These are phyloP conservation scores for Sclerotinia glacialis DNA, from an alignment of 2,329 filamentous ascomycete genomes.

Conservation along the genomic window DNA sequence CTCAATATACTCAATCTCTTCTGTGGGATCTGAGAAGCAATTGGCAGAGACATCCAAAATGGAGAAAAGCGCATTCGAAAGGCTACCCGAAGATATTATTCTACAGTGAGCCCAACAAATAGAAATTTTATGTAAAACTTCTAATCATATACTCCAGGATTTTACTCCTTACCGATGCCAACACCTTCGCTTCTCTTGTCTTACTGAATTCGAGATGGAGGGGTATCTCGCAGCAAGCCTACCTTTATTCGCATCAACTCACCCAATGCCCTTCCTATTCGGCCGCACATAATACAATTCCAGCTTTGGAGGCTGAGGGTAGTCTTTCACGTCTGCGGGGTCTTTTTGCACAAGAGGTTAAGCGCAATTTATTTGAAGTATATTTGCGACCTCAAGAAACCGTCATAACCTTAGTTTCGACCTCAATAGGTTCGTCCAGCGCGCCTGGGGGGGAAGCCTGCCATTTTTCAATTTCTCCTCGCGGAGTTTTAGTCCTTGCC, in stretches of 20 bases:
- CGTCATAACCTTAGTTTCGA: slow-evolving; percentile 76
- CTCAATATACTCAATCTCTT: slow-evolving; percentile 19
- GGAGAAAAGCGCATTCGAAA: slow-evolving; percentile 45
- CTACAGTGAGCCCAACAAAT: slow-evolving; percentile 54
- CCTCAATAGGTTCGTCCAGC: slow-evolving; percentile 78
- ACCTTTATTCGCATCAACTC: slow-evolving; percentile 63
- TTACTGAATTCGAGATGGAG: slow-evolving; percentile 66
- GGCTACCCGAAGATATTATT: slow-evolving; percentile 66
- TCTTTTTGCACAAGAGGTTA: slow-evolving; percentile 66
- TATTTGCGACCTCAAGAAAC: slow-evolving; percentile 69
- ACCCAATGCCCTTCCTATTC: slow-evolving; percentile 58
- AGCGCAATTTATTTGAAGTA: slow-evolving; percentile 73
- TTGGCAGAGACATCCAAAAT: slow-evolving; percentile 9
- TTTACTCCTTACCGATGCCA: slow-evolving; percentile 56
- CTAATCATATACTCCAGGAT: slow-evolving; percentile 48
- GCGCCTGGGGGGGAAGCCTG: slow-evolving; percentile 80
- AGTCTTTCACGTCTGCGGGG: slow-evolving; percentile 59
- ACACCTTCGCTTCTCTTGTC: slow-evolving; percentile 64
- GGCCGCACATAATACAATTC: slow-evolving; percentile 45
- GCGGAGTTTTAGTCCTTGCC: slow-evolving; percentile 70
- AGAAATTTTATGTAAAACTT: background rate
- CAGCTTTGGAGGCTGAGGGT: slow-evolving; percentile 45
- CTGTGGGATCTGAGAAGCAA: background rate
- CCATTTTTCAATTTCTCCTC: slow-evolving; percentile 76
- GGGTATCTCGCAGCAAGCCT: slow-evolving; percentile 58